Base-by-base conservation (phyloP, 306 rosid species). In the Amphicarpaea edgeworthii region DNA sequence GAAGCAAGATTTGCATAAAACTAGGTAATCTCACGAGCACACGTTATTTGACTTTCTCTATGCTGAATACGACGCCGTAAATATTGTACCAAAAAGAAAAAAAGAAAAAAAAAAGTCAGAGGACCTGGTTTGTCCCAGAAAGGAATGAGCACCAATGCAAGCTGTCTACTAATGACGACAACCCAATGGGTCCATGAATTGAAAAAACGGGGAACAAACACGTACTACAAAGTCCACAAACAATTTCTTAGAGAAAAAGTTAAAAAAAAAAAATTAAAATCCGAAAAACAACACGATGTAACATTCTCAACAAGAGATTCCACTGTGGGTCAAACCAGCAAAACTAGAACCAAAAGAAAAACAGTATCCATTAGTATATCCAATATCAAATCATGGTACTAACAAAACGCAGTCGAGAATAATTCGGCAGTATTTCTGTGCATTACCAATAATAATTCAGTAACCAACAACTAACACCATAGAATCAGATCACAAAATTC, bases 131-230 rank as follows among this genome's bases (percentile, higher is more conserved):
- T 55, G 17, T 23, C 68, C 57, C 73, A 45, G 16, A 12, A 61
- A 34, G 72, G 79, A 51, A 45, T 65, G 37, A 21, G 65, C 62
- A 58, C 81, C 43, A 78, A 41, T 41, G 55, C 46, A 49, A 69
- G 76, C 72, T 77, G 73, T 68, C 59, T 16, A 34, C 65, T 46
- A 58, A 16, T 12, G 60, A 16, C n/a, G 60, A 55, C 63, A 80
- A 54, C 70, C 28, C 17, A 58, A 70, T 12, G 79, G 79, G 79
- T 40, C 70, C 79, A 73, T 66, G 55, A 73, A 7, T 80, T 23
- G 43, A 3, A 50, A 50, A 62, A 63, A 30, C 32, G 21, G 10
- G 28, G 75, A 51, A 23, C 50, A 49, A 68, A 50, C 61, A n/a
- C 3, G 47, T 9, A 41, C 26, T n/a, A n/a, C n/a, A n/a, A n/a